Conservation (phyloP, 176 grass and related monocot species). For the Phragmites australis region DNA sequence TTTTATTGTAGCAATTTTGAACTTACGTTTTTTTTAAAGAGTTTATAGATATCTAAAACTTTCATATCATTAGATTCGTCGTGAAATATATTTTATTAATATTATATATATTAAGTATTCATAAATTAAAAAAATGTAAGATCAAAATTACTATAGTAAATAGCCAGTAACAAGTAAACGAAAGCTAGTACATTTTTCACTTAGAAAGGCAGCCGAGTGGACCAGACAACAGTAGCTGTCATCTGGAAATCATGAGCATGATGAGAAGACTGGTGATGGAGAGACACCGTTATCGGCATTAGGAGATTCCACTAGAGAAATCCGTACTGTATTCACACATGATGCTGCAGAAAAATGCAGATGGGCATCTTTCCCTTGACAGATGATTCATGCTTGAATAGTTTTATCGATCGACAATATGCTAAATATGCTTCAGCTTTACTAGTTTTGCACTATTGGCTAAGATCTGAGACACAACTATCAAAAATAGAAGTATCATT, state of each 20-base stretch:
- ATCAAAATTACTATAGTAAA: too few species aligned
- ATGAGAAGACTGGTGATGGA: background rate
- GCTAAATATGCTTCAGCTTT: background rate
- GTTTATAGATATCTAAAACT: too few species aligned
- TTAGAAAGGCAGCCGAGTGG: background rate
- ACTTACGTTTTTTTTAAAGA: too few species aligned
- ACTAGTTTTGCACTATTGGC: background rate
- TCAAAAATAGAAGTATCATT: background rate
- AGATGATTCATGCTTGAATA: conserved; percentile 9
- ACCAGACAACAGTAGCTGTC: background rate
- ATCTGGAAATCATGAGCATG: conserved; percentile 18
- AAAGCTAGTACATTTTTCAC: conserved; percentile 8
- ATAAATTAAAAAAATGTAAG: too few species aligned
- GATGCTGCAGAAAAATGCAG: background rate
- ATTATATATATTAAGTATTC: too few species aligned
- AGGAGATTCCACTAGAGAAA: background rate
- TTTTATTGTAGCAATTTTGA: too few species aligned
- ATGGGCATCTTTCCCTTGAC: background rate
- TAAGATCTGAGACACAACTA: background rate
- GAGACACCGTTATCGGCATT: background rate
- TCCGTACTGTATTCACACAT: background rate
- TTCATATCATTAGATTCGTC: too few species aligned
- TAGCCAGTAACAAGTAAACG: too few species aligned
- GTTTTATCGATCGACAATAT: background rate
- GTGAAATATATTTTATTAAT: too few species aligned